Base-by-base conservation (phyloP, 306 rosid genomes). In the Acacia acuminata region DNA sequence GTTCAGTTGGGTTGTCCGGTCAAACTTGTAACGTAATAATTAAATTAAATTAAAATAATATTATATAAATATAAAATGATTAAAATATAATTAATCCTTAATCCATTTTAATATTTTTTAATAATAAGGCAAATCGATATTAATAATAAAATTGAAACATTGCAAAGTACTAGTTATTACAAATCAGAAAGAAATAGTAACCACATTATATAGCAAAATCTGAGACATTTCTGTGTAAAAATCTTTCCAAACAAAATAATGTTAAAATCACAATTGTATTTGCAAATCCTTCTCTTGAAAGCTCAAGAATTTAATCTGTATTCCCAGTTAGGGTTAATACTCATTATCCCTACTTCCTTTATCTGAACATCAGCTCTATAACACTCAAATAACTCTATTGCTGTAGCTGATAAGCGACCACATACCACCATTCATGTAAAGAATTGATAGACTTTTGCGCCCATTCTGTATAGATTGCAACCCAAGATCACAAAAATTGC, bases 381-480 rank as follows among this genome's bases (percentile, higher is more conserved):
- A 79, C 76, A 85, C 88, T 85, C 90, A 79, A 88, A 92, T 64
- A 92, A 22, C 76, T 71, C 76, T 19, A 87, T 63, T 25, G 96
- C 94, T 27, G 45, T 50, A 22, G 85, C 14, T 2, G 87, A 75
- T 84, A 86, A n/a, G 55, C 55, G 83, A 34, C 4, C 38, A 34
- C 76, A 1, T 0, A 64, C 91, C 86, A 60, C 76, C 76, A 71
- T 14, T 24, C 56, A 71, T 44, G 13, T 90, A 89, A 77, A 92
- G 63, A 85, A 88, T 68, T 12, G 87, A 56, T 76, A 92, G 97
- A 71, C 82, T 82, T 77, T 24, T 78, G 81, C 97, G 90, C 7
- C 97, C 97, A 60, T 90, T 88, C 7, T 76, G 82, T 63, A 90
- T 47, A 30, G 89, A 92, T 74, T 74, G 83, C 77, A 92, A 77